A percentile compares a stretch with the other conserved stretches of the same genome.
Conservation (phyloP, 257 asterid species). For the Ilex aquifolium region DNA sequence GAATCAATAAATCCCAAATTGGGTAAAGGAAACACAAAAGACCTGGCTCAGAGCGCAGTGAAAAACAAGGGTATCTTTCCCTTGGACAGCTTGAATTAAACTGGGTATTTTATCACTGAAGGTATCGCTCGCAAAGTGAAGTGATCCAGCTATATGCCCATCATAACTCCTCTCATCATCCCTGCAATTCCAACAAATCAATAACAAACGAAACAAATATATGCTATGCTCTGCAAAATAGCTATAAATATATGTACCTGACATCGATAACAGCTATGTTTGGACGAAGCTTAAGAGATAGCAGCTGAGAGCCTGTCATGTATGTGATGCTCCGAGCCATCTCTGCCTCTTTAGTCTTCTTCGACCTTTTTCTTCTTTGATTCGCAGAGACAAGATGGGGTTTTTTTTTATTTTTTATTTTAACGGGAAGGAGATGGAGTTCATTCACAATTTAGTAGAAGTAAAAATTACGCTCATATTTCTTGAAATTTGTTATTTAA, state of each 20-base stretch:
- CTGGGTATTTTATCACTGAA: constrained; percentile 62
- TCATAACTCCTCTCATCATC: constrained; percentile 89
- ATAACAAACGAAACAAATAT: background rate
- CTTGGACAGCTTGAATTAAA: constrained; percentile 62
- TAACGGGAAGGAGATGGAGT: no score
- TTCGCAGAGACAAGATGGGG: no score
- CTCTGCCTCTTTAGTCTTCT: constrained; percentile 5
- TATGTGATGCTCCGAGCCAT: constrained; percentile 74
- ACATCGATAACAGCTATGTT: constrained; percentile 79
- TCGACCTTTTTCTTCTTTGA: background rate
- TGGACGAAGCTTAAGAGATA: constrained; percentile 53
- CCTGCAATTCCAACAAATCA: constrained; percentile 25
- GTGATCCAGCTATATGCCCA: constrained; percentile 92
- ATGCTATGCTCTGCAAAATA: background rate
- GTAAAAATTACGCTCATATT: no score
- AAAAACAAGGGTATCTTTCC: constrained; percentile 87
- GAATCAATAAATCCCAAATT: background rate
- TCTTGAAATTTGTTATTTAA: no score
- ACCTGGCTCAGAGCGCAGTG: constrained; percentile 99
- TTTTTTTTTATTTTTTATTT: no score
- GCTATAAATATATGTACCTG: constrained; percentile 30
- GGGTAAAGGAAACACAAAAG: background rate
- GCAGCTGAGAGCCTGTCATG: constrained; percentile 73
- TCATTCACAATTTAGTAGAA: no score
- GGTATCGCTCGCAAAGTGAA: constrained; percentile 77